A percentile compares a stretch with the other conserved stretches of the same genome.
Evolutionary conservation across 805 yeast species (phyloP).

Genomic region (Metschnikowia cubensis): DNA sequence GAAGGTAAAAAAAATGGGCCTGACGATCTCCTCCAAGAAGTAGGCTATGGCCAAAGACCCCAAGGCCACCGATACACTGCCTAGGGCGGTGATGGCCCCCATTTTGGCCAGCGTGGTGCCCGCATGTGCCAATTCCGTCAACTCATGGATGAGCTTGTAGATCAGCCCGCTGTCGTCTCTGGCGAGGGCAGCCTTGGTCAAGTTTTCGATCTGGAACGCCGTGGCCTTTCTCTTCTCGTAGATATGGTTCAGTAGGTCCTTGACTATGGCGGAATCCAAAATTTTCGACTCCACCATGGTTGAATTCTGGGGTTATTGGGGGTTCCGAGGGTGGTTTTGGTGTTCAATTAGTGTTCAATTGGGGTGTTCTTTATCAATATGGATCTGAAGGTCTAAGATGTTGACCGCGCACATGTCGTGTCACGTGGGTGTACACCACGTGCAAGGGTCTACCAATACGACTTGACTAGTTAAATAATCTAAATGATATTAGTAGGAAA

Average conservation of each 20-base stretch:
- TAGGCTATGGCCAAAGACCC: conserved; percentile 80
- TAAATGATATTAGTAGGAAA: too few species aligned
- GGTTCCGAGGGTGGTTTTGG: not conserved
- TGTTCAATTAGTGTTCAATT: not conserved
- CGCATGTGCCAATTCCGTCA: conserved; percentile 72
- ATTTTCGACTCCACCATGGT: conserved; percentile 22
- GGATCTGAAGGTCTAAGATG: not conserved
- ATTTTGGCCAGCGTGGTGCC: conserved; percentile 71
- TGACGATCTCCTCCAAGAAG: conserved; percentile 80
- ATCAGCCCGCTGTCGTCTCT: conserved; percentile 59
- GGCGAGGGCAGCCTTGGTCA: conserved; percentile 65
- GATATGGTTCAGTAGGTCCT: conserved; percentile 43
- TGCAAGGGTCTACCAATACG: too few species aligned
- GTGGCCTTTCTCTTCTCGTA: conserved; percentile 46
- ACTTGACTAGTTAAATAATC: too few species aligned
- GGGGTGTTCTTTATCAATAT: too few species aligned
- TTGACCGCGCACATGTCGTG: not conserved
- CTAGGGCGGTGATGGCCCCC: conserved; percentile 94
- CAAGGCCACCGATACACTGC: conserved; percentile 91
- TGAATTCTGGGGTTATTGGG: too few species aligned
- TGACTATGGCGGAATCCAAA: conserved; percentile 34
- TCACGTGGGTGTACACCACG: too few species aligned
- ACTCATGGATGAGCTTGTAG: conserved; percentile 62
- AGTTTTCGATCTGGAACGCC: conserved; percentile 65
- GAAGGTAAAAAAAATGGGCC: conserved; percentile 91